Percentiles rank a stretch among this genome's conserved stretches.
These are phyloP conservation scores for Thielaviopsis punctulata DNA, from an alignment of 2,329 filamentous ascomycete genomes.

Conservation along the genomic window DNA sequence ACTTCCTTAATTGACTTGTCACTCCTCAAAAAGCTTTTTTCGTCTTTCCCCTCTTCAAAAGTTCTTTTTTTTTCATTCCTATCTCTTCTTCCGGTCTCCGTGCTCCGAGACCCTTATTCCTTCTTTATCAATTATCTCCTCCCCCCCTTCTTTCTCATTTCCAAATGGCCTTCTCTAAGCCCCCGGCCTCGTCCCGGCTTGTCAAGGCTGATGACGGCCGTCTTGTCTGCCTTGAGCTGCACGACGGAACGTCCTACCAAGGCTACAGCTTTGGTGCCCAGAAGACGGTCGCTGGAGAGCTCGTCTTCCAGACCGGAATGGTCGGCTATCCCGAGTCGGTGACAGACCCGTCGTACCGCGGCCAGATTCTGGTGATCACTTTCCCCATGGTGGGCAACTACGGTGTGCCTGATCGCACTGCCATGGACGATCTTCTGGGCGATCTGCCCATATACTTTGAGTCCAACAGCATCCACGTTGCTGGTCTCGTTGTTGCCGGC, in stretches of 20 bases:
- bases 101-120: not conserved
- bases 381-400: conserved; percentile 96
- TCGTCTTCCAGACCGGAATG: conserved; percentile 99
- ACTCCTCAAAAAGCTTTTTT: conserved; percentile 6
- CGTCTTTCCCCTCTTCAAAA: not conserved
- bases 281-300: conserved; percentile 86
- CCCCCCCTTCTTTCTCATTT: not conserved
- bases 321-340: conserved; percentile 94
- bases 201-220: conserved; percentile 36
- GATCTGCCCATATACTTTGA: conserved; percentile 89
- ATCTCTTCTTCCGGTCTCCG: not conserved
- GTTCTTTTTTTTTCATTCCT: not conserved
- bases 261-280: conserved; percentile 92
- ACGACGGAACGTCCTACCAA: conserved; percentile 81
- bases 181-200: conserved; percentile 45
- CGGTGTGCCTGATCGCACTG: conserved; percentile 77
- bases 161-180: conserved; percentile 20
- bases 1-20: conserved; percentile 7
- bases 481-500: conserved; percentile 75
- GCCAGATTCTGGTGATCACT: conserved; percentile 90
- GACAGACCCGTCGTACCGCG: conserved; percentile 73
- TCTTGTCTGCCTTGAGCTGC: conserved; percentile 73
- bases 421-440: conserved; percentile 66
- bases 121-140: not conserved
- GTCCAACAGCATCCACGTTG: conserved; percentile 80